These are phyloP conservation scores for Symbiotaphrina buchneri DNA, from an alignment of 495 filamentous ascomycete species.

Conservation along the genomic window DNA sequence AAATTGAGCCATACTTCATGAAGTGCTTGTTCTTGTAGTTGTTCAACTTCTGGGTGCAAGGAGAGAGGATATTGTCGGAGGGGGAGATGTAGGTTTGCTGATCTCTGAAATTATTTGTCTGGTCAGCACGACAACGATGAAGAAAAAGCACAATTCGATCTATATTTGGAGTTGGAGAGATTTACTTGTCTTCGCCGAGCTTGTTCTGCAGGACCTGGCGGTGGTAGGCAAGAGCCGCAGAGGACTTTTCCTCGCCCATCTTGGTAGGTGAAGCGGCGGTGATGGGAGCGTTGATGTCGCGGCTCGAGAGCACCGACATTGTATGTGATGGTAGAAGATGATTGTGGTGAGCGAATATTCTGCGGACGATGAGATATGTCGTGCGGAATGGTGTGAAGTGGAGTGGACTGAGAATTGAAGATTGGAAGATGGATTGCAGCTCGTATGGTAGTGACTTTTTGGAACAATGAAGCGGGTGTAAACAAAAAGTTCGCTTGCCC, in stretches of 20 bases:
- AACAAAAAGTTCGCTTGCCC: no score
- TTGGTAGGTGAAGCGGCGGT: conserved; percentile 6
- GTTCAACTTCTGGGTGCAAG: conserved; percentile 75
- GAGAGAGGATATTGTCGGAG: conserved; percentile 79
- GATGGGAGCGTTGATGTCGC: conserved; percentile 31
- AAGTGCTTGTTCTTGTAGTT: conserved; percentile 69
- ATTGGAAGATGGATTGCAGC: no score
- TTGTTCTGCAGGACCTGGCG: conserved; percentile 53
- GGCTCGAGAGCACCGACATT: conserved; percentile 29
- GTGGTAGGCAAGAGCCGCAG: conserved; percentile 77
- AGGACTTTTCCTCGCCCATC: conserved; percentile 23
- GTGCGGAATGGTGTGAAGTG: no score
- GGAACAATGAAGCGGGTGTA: no score
- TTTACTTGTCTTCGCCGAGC: conserved; percentile 46
- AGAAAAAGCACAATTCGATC: background rate
- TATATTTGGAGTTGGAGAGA: conserved; percentile 3
- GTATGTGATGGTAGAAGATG: no score
- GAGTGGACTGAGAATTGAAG: no score
- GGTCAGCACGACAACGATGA: background rate
- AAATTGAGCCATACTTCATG: conserved; percentile 27
- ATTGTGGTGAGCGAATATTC: no score
- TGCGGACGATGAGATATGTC: no score
- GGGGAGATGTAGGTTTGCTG: conserved; percentile 66
- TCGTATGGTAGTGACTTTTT: no score
- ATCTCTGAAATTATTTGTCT: conserved; percentile 10